A percentile compares a stretch with the other conserved stretches of the same genome.
These are phyloP conservation scores for Powellomyces hirtus DNA, from an alignment of 192 early-diverging fungal genomes.

Conservation along the genomic window DNA sequence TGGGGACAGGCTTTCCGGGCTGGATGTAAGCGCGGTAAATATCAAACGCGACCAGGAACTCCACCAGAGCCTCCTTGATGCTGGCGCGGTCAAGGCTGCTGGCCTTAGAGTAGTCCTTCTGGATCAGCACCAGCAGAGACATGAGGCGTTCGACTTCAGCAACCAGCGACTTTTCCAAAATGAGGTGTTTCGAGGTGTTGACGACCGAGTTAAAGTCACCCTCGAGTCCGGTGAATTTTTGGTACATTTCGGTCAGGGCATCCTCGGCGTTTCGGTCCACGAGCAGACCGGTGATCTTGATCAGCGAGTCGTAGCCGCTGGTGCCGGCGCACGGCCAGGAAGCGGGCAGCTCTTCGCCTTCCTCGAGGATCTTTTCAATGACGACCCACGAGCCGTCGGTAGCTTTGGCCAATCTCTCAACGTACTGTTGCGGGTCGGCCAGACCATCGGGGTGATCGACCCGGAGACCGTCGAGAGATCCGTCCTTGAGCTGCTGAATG, in stretches of 20 bases:
- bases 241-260: conserved; percentile 12
- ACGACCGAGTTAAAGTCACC: conserved; percentile 14
- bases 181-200: conserved; percentile 12
- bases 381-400: conserved; percentile 30
- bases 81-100: neutral
- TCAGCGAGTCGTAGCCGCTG: conserved; percentile 30
- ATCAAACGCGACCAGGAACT: conserved; percentile 19
- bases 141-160: conserved; percentile 29
- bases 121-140: conserved; percentile 16
- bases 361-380: conserved; percentile 34
- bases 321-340: conserved; percentile 24
- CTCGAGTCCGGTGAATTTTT: conserved; percentile 10
- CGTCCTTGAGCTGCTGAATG: conserved; percentile 10
- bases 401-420: conserved; percentile 17
- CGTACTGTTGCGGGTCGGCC: conserved; percentile 26
- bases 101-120: conserved; percentile 4
- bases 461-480: conserved; percentile 18
- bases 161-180: conserved; percentile 17
- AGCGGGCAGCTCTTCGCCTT: conserved; percentile 22
- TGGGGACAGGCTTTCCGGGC: conserved; percentile 12
- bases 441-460: conserved; percentile 32
- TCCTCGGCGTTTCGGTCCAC: conserved; percentile 13
- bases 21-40: conserved; percentile 32
- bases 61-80: conserved; percentile 17
- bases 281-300: conserved; percentile 17